These are phyloP conservation scores for Phaffia rhodozyma DNA, from an alignment of 1,284 basidiomycete genomes.

Conservation along the genomic window DNA sequence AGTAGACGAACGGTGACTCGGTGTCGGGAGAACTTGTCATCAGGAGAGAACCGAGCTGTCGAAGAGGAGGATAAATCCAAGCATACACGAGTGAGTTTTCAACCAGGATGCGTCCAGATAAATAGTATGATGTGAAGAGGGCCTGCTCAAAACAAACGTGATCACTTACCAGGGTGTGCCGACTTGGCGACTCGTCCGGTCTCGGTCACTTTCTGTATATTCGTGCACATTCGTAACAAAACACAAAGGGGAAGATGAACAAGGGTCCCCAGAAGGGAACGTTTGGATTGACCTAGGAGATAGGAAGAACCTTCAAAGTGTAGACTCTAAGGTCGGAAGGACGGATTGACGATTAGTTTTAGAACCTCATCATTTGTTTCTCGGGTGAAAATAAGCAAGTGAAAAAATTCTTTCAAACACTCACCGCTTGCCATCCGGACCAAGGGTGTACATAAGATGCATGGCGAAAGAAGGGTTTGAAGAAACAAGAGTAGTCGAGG, in stretches of 20 bases:
- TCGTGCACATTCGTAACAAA: background rate
- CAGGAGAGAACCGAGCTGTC: constrained; percentile 87
- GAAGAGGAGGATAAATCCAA: background rate
- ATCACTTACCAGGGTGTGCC: constrained; percentile 71
- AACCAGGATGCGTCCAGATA: background rate
- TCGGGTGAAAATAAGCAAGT: background rate
- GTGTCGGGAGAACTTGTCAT: constrained; percentile 94
- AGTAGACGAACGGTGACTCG: constrained; percentile 74
- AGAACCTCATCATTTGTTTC: background rate
- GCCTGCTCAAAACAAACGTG: background rate
- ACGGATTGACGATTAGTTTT: background rate
- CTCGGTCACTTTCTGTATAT: constrained; percentile 61
- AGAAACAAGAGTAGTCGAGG: background rate
- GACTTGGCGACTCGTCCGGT: constrained; percentile 75
- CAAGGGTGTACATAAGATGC: constrained; percentile 18
- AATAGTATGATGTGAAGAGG: background rate
- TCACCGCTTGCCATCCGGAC: constrained; percentile 14
- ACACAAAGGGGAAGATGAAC: constrained; percentile 16
- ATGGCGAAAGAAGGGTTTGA: background rate
- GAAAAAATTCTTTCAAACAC: background rate
- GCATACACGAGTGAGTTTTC: background rate
- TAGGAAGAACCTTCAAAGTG: constrained; percentile 65
- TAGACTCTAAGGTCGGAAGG: constrained; percentile 49
- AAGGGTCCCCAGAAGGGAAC: background rate
- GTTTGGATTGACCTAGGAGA: no score